Evolutionary conservation across 2,329 filamentous ascomycete genomes (phyloP), one percentile per base, ranked within the genome.

Genomic region (Alternaria incomplexa): DNA sequence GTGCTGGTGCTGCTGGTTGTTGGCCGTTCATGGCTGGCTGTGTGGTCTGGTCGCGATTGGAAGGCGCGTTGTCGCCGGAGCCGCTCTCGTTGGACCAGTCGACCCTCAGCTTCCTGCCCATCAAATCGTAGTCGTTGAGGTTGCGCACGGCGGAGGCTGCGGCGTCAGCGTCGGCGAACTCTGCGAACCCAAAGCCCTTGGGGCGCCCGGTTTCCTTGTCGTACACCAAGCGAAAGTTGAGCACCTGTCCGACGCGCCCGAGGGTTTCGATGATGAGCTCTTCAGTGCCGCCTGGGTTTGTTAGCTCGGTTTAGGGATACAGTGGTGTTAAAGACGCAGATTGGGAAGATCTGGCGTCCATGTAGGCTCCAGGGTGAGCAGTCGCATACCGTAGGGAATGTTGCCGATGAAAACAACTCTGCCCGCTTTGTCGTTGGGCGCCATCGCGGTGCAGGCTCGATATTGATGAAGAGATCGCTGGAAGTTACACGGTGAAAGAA

Each of bases 211-310:
- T 97, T 76, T 98, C 95, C 56, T 93, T 91, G 83, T 98, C 96
- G 81, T 97, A 96, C 68, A 98, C 95, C 52, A 98, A 87, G 56
- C 95, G 89, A 79, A 98, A 98, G 78, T 92, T 95, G 62, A 96
- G 86, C 1, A 98, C 95, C 69, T 94, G 92, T 62, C 96, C 96
- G 56, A 92, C 93, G 68, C 91, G 91, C 77, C 90, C 92, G 80
- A 98, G 96, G 64, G 97, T 97, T 72, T 97, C 93, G 77, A 91
- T 91, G 73, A 99, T 97, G 79, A 97, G 92, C 79, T 98, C 94
- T 82, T 99, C 96, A 28, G 93, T 97, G 68, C 97, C 89, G 67
- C 95, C 94, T 97, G 74, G 17, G 25, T 30, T 47, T 57, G 55
- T 69, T 48, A 71, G 68, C 48, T 51, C 53, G 40, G 65, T 58